Conservation (phyloP, 2,329 filamentous ascomycete species). For the Daldinia eschscholtzii region DNA sequence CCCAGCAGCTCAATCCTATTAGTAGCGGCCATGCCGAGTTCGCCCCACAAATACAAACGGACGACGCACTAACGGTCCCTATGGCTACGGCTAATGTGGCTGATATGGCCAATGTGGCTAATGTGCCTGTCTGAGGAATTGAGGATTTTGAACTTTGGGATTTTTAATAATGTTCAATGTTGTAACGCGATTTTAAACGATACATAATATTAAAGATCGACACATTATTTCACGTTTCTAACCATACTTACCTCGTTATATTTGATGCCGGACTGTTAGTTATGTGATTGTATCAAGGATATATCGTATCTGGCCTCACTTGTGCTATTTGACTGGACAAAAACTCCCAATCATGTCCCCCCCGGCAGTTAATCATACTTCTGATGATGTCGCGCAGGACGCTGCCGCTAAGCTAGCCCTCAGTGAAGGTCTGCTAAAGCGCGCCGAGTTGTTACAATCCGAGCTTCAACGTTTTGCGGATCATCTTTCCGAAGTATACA, state of each 20-base stretch:
- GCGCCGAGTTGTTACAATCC: slow-evolving; percentile 42
- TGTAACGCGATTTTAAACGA: too few species aligned
- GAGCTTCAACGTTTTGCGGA: slow-evolving; percentile 46
- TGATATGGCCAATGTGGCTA: too few species aligned
- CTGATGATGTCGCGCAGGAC: slow-evolving; percentile 19
- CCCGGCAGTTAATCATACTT: slow-evolving; percentile 1
- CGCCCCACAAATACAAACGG: too few species aligned
- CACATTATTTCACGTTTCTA: background rate
- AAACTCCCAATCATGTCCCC: background rate
- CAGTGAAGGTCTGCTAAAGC: slow-evolving; percentile 27
- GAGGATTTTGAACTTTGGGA: too few species aligned
- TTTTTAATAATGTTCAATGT: too few species aligned
- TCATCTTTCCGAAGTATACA: slow-evolving; percentile 46
- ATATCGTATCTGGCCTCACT: background rate
- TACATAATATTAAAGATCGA: too few species aligned
- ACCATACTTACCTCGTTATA: background rate
- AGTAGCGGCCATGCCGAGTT: too few species aligned
- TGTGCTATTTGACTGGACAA: background rate
- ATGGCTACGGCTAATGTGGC: too few species aligned
- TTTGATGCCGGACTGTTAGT: background rate
- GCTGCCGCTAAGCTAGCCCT: slow-evolving; percentile 19
- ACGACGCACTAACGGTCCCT: too few species aligned
- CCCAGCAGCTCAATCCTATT: too few species aligned
- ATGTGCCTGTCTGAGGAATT: too few species aligned
- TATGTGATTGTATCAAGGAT: background rate